phyloP scores from a whole-genome alignment of 148 eudicot genomes.

The Camellia japonica region DNA sequence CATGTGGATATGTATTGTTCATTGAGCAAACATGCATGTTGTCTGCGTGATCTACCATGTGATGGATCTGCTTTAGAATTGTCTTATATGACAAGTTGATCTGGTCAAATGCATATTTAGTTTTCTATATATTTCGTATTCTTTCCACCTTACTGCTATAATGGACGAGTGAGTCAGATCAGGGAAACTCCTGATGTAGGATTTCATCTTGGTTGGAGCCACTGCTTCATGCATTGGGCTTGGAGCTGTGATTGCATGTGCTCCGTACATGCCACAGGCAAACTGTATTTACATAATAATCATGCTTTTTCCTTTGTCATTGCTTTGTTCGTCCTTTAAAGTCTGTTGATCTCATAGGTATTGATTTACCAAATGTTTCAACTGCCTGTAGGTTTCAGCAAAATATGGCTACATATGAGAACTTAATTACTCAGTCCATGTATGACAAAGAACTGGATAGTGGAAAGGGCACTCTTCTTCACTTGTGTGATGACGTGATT shows the following conservation, averaged over 20 bases:
- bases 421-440: conserved; percentile 82
- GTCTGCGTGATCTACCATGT: not conserved
- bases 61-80: not conserved
- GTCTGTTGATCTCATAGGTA: too few relatives aligned
- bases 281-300: too few relatives aligned
- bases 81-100: not conserved
- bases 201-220: not conserved
- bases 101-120: too few relatives aligned
- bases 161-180: too few relatives aligned
- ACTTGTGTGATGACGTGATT: conserved; percentile 67
- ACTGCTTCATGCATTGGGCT: not conserved
- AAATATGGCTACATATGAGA: conserved; percentile 73
- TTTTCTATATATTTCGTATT: too few relatives aligned
- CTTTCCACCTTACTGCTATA: too few relatives aligned
- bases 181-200: not conserved
- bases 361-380: not conserved
- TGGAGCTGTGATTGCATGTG: not conserved
- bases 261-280: not conserved
- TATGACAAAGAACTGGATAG: conserved; percentile 91
- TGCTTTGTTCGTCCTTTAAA: too few relatives aligned
- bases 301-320: too few relatives aligned
- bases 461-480: conserved; percentile 87
- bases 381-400: conserved; percentile 64
- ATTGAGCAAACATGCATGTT: too few relatives aligned
- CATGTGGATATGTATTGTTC: not conserved